These are phyloP conservation scores for Auricularia heimuer DNA, from an alignment of 768 basidiomycete genomes.

Conservation along the genomic window DNA sequence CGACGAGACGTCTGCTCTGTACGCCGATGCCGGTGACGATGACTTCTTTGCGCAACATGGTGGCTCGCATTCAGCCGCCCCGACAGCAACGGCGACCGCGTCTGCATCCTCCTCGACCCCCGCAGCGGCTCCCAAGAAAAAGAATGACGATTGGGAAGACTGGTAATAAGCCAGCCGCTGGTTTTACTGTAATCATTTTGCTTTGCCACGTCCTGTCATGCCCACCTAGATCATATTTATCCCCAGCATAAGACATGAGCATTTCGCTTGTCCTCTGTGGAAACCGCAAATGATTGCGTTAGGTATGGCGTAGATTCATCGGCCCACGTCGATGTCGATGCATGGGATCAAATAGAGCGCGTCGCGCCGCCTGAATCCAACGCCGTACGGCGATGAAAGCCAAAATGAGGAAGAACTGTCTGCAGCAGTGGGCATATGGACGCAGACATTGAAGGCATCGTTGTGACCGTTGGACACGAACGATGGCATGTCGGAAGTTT, in stretches of 20 bases:
- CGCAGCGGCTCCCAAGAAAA: slow-evolving; percentile 17
- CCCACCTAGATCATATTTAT: background rate
- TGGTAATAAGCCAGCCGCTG: slow-evolving; percentile 32
- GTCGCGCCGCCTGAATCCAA: background rate
- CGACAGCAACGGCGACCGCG: background rate
- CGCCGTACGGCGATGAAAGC: too few species aligned
- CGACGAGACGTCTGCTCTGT: slow-evolving; percentile 50
- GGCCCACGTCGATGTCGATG: too few species aligned
- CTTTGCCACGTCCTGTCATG: background rate
- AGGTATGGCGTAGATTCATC: too few species aligned
- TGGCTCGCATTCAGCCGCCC: slow-evolving; percentile 4
- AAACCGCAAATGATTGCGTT: too few species aligned
- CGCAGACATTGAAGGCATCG: too few species aligned
- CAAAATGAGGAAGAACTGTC: too few species aligned
- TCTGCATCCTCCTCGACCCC: slow-evolving; percentile 10
- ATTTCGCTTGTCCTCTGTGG: too few species aligned
- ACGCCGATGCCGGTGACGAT: slow-evolving; percentile 45
- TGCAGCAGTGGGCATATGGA: background rate
- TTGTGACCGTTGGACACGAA: too few species aligned
- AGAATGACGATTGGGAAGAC: slow-evolving; percentile 70
- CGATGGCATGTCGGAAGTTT: too few species aligned
- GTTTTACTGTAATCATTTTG: background rate
- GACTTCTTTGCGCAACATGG: slow-evolving; percentile 50
- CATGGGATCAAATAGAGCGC: background rate
- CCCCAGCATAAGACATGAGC: too few species aligned